phyloP scores from a whole-genome alignment of 306 rosid genomes.

The Fagus sylvatica region DNA sequence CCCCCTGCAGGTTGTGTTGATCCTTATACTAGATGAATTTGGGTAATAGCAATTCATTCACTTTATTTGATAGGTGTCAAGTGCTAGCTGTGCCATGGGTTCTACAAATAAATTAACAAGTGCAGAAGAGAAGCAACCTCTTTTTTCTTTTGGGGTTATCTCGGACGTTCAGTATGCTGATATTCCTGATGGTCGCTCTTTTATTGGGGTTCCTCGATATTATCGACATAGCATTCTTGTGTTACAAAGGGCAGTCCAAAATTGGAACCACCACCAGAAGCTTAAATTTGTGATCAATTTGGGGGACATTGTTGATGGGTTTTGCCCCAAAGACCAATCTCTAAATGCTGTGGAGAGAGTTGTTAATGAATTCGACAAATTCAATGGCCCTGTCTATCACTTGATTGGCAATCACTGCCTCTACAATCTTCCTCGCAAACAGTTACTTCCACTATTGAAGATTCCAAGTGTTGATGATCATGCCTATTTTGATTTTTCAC shows the following conservation, averaged over 20 bases:
- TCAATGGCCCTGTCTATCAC: constrained; percentile 71
- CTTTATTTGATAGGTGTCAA: constrained; percentile 40
- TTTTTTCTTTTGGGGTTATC: constrained; percentile 83
- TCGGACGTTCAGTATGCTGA: constrained; percentile 91
- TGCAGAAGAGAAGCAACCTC: constrained; percentile 49
- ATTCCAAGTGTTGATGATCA: constrained; percentile 41
- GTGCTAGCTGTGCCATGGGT: constrained; percentile 51
- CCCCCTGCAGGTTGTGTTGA: neutral
- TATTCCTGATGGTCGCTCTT: constrained; percentile 84
- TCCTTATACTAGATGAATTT: neutral
- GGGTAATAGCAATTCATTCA: neutral
- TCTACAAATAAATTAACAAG: constrained; percentile 31
- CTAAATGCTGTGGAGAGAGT: constrained; percentile 53
- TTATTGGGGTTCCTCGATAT: constrained; percentile 80
- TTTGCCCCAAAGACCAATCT: constrained; percentile 80
- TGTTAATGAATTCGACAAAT: constrained; percentile 53
- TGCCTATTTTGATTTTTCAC: constrained; percentile 87
- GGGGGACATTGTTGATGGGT: constrained; percentile 92
- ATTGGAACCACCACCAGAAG: constrained; percentile 61
- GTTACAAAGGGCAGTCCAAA: constrained; percentile 69
- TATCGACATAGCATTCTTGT: constrained; percentile 79
- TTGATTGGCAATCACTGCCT: constrained; percentile 95
- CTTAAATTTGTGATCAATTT: constrained; percentile 69
- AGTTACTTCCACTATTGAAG: constrained; percentile 72
- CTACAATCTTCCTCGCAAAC: constrained; percentile 80